Evolutionary conservation across 2,329 filamentous ascomycete genomes (phyloP).

Genomic region (Aphanocladium album): DNA sequence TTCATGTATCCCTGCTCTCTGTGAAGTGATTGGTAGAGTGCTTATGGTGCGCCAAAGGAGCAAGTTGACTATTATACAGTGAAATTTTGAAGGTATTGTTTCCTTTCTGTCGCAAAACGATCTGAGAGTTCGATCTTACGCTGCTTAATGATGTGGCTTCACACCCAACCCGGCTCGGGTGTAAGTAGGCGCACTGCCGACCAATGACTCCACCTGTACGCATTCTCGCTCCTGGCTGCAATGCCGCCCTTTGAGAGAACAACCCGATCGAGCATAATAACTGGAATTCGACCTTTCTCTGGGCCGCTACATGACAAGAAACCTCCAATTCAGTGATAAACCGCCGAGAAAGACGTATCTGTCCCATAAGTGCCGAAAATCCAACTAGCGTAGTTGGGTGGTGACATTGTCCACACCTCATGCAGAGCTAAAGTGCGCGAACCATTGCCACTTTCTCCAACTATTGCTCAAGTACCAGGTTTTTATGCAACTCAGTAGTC

Average conservation of each 20-base stretch:
- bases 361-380: too few species aligned
- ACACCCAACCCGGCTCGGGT: not conserved
- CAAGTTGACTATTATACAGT: too few species aligned
- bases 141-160: not conserved
- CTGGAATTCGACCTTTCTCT: slow-evolving; percentile 1
- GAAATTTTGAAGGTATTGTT: too few species aligned
- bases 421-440: not conserved
- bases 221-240: not conserved
- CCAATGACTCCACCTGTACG: not conserved
- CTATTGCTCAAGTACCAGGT: not conserved
- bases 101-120: too few species aligned
- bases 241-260: not conserved
- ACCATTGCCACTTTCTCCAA: not conserved
- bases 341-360: too few species aligned
- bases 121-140: too few species aligned
- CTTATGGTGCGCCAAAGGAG: too few species aligned
- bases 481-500: not conserved
- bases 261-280: not conserved
- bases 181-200: not conserved
- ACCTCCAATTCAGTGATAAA: not conserved
- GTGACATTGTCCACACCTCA: not conserved
- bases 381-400: too few species aligned
- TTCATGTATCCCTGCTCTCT: too few species aligned
- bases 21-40: too few species aligned
- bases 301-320: not conserved